These are phyloP conservation scores for Mycosarcoma maydis DNA, from an alignment of 1,284 basidiomycete species.

Conservation along the genomic window DNA sequence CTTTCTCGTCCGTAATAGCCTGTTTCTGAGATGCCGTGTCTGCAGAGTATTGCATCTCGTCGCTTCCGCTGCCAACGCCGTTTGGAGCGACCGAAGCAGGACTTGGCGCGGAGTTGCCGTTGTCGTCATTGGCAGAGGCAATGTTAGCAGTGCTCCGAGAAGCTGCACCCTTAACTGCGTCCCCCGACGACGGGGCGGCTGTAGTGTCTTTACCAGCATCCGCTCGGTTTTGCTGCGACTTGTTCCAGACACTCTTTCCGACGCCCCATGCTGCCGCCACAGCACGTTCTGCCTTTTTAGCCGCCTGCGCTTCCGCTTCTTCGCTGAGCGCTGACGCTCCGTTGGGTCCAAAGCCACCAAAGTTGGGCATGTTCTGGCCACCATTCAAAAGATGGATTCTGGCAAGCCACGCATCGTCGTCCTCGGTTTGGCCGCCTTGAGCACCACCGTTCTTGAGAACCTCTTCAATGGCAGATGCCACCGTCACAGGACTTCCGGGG, in stretches of 20 bases:
- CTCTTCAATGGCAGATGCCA: conserved; percentile 42
- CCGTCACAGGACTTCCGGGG: conserved; percentile 39
- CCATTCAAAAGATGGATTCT: conserved; percentile 62
- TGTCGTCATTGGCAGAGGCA: neutral
- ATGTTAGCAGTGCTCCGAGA: neutral
- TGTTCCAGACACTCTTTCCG: conserved; percentile 44
- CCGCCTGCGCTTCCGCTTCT: conserved; percentile 33
- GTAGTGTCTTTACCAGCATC: neutral
- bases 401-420: conserved; percentile 59
- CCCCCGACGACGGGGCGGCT: neutral
- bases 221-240: conserved; percentile 23
- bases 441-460: conserved; percentile 31
- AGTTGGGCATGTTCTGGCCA: conserved; percentile 52
- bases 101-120: neutral
- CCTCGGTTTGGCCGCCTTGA: conserved; percentile 31
- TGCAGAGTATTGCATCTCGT: neutral
- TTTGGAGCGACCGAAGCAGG: neutral
- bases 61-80: neutral
- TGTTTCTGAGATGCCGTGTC: neutral
- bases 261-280: conserved; percentile 49
- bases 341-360: conserved; percentile 33
- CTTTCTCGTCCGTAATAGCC: neutral
- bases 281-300: conserved; percentile 46
- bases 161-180: neutral
- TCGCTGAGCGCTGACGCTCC: conserved; percentile 17